Percentiles rank a stretch among this genome's conserved stretches.
phyloP scores from a whole-genome alignment of 345 rosid genomes.

The Salix brachista region DNA sequence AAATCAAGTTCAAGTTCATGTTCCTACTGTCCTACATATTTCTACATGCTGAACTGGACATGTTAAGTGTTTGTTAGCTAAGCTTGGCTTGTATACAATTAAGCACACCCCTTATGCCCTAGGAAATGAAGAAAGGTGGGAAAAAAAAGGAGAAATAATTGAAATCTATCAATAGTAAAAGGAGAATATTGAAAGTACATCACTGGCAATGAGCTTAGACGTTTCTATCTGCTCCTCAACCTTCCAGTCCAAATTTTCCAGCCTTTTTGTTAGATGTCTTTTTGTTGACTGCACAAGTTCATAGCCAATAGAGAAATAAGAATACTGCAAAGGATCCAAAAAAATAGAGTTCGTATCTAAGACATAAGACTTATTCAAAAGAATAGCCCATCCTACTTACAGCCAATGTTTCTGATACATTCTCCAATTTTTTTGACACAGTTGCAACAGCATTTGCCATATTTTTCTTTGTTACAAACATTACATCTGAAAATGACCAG shows the following conservation, averaged over 20 bases:
- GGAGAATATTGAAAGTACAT: slow-evolving; percentile 35
- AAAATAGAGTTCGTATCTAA: background rate
- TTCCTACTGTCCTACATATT: background rate
- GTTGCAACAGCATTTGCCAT: slow-evolving; percentile 75
- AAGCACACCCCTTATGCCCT: background rate
- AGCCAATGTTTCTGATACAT: slow-evolving; percentile 66
- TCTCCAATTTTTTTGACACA: slow-evolving; percentile 76
- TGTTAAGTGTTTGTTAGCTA: background rate
- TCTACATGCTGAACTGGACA: background rate
- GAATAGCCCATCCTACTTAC: slow-evolving; percentile 37
- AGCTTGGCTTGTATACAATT: background rate
- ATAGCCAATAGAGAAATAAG: background rate
- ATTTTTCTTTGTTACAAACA: slow-evolving; percentile 89
- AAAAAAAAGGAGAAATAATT: background rate
- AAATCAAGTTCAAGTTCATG: background rate
- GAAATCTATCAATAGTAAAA: background rate
- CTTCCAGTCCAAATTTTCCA: slow-evolving; percentile 82
- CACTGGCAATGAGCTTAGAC: slow-evolving; percentile 56
- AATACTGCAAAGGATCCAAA: slow-evolving; percentile 4
- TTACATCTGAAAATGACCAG: slow-evolving; percentile 77
- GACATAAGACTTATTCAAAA: background rate
- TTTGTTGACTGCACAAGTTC: slow-evolving; percentile 62
- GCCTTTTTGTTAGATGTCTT: slow-evolving; percentile 70
- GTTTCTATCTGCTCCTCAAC: slow-evolving; percentile 71
- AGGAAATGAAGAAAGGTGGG: background rate